Conservation (phyloP, 169 alveolate genomes). For the Perkinsus chesapeaki region DNA sequence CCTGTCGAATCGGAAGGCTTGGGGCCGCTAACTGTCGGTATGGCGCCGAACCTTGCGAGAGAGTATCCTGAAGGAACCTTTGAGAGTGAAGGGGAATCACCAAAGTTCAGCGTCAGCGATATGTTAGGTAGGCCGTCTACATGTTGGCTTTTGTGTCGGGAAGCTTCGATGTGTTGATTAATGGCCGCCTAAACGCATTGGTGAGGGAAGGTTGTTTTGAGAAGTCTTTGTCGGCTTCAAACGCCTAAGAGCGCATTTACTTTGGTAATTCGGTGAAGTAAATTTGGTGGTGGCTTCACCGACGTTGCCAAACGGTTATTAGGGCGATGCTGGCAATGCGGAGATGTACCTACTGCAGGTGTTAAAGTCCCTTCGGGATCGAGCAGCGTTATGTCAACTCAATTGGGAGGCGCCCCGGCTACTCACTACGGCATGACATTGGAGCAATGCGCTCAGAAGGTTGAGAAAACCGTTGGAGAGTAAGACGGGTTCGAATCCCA, state of each 20-base stretch:
- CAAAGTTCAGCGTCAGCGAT: neutral
- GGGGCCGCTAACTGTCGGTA: neutral
- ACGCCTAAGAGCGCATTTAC: too few species aligned
- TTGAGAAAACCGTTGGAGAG: neutral
- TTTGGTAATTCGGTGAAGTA: too few species aligned
- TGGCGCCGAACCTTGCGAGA: neutral
- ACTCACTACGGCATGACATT: neutral
- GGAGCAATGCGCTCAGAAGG: neutral
- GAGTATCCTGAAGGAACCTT: neutral
- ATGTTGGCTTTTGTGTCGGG: too few species aligned
- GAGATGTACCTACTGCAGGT: neutral
- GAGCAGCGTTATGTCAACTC: neutral
- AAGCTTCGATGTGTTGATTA: too few species aligned
- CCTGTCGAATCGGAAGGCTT: neutral
- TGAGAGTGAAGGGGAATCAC: neutral
- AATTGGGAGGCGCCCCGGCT: neutral
- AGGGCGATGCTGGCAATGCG: too few species aligned
- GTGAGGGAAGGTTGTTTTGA: too few species aligned
- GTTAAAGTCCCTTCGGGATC: neutral
- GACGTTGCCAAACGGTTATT: too few species aligned
- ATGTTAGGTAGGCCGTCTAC: neutral
- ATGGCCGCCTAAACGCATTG: too few species aligned
- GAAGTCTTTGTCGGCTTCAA: too few species aligned
- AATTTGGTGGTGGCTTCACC: too few species aligned
- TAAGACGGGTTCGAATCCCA: neutral